Conservation (phyloP, 2,329 filamentous ascomycete species). For the Periglandula ipomoeae region DNA sequence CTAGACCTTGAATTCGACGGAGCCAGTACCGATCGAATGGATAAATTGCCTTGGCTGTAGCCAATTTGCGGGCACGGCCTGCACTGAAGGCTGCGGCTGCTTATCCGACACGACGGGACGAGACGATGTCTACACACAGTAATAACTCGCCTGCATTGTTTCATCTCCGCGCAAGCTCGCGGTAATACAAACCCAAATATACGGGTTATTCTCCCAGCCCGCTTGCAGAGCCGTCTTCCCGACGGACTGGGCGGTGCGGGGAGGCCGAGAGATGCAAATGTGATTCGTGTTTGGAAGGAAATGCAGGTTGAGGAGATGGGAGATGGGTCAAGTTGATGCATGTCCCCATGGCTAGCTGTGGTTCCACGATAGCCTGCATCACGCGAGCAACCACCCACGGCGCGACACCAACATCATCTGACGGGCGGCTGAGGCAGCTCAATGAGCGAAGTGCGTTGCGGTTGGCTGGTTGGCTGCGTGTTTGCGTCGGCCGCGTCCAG, state of each 20-base stretch:
- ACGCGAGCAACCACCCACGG: constrained; percentile 4
- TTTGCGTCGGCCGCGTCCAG: neutral
- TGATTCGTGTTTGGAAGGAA: neutral
- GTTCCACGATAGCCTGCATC: constrained; percentile 5
- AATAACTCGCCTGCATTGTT: no score
- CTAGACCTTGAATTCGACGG: neutral
- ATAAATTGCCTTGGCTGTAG: no score
- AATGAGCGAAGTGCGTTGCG: neutral
- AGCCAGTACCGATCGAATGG: neutral
- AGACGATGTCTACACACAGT: no score
- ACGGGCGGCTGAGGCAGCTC: constrained; percentile 3
- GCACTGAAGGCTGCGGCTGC: no score
- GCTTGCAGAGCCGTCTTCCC: neutral
- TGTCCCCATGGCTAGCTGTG: neutral
- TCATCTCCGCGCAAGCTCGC: no score
- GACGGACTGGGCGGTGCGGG: neutral
- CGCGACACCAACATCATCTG: constrained; percentile 2
- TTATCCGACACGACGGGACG: no score
- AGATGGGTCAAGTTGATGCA: constrained; percentile 1
- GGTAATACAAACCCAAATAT: no score
- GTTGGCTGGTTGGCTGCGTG: neutral
- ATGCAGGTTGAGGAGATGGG: neutral
- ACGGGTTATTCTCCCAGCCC: no score
- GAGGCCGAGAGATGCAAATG: neutral
- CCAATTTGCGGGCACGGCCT: no score